These are phyloP conservation scores for Zanthoxylum bungeanum DNA, from an alignment of 345 rosid species.

Conservation along the genomic window DNA sequence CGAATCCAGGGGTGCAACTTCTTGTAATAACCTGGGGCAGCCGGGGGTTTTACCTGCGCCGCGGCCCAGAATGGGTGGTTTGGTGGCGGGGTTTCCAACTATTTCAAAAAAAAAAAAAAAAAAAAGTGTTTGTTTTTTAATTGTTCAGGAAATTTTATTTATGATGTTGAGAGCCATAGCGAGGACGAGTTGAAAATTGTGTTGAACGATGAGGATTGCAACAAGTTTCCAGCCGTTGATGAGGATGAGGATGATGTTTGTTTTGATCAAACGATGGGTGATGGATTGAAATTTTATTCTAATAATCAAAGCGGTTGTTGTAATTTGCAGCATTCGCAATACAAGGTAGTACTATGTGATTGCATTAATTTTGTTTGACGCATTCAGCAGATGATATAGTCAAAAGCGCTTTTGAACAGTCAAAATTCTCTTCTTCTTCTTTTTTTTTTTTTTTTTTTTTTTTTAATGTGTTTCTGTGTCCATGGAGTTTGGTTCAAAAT, in stretches of 20 bases:
- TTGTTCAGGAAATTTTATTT: too few species aligned
- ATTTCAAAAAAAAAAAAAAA: too few species aligned
- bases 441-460: too few species aligned
- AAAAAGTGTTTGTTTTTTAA: too few species aligned
- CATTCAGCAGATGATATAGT: neutral
- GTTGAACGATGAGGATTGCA: constrained; percentile 53
- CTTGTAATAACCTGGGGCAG: too few species aligned
- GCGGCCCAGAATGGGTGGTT: too few species aligned
- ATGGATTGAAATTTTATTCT: constrained; percentile 12
- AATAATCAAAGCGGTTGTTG: neutral
- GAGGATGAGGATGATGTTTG: constrained; percentile 10
- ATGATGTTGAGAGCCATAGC: constrained; percentile 40
- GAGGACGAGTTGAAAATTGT: constrained; percentile 71
- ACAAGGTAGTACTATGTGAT: constrained; percentile 27
- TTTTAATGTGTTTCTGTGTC: neutral
- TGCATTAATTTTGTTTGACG: neutral
- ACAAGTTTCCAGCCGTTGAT: constrained; percentile 11
- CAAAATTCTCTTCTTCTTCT: neutral
- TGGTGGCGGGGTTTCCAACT: too few species aligned
- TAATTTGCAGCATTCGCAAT: constrained; percentile 8
- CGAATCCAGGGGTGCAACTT: too few species aligned
- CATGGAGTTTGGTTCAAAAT: neutral
- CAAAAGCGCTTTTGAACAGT: neutral
- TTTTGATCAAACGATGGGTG: neutral
- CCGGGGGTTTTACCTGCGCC: too few species aligned